These are phyloP conservation scores for Colletotrichum paranaense DNA, from an alignment of 2,329 filamentous ascomycete species.

Conservation along the genomic window DNA sequence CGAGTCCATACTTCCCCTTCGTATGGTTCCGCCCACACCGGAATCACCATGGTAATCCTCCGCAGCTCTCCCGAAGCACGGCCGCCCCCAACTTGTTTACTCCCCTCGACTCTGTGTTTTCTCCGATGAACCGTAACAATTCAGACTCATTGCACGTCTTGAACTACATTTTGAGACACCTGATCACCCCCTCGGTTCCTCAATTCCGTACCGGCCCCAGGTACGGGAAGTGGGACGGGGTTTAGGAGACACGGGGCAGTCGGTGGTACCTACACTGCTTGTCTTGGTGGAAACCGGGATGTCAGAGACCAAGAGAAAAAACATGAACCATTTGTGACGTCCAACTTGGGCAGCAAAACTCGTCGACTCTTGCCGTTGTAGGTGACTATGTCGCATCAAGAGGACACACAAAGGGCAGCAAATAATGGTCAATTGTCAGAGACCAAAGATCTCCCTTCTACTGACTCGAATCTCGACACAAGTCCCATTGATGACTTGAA, in stretches of 20 bases:
- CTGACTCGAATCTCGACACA: not conserved
- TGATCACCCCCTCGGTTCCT: not conserved
- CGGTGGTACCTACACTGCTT: not conserved
- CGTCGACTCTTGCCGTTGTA: not conserved
- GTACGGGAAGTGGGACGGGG: not conserved
- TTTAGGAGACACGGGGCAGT: not conserved
- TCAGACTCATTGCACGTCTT: slow-evolving; percentile 12
- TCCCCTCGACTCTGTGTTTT: not conserved
- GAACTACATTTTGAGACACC: not conserved
- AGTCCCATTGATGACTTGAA: not conserved
- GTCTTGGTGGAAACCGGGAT: not conserved
- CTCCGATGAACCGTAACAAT: not conserved
- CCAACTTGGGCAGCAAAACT: not conserved
- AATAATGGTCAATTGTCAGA: not conserved
- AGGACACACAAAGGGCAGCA: not conserved
- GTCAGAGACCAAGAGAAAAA: not conserved
- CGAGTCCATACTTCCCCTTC: too few relatives aligned
- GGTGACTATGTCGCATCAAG: not conserved
- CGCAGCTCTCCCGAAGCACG: not conserved
- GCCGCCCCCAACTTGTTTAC: not conserved
- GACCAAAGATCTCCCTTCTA: not conserved
- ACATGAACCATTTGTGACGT: not conserved
- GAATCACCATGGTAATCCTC: too few relatives aligned
- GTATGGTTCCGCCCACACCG: too few relatives aligned
- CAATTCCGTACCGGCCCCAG: not conserved